Percentiles rank a stretch among this genome's conserved stretches.
Conservation (phyloP, 331 rosid genomes). For the Arachis monticola region DNA sequence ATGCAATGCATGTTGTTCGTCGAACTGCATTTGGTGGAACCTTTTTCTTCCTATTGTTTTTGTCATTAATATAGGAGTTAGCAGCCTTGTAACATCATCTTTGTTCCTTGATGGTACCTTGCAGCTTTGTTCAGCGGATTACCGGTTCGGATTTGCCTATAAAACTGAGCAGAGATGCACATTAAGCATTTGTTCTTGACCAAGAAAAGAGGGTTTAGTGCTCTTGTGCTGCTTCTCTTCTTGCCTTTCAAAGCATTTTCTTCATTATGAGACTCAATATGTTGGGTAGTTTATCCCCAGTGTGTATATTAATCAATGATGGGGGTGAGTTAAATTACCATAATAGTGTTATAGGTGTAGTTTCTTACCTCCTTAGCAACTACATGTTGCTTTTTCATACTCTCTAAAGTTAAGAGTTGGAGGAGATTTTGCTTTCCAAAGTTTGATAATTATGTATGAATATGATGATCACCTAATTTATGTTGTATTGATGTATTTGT, state of each 20-base stretch:
- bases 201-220: slow-evolving; percentile 33
- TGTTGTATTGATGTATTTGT: neutral
- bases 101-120: slow-evolving; percentile 40
- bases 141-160: slow-evolving; percentile 47
- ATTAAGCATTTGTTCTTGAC: slow-evolving; percentile 25
- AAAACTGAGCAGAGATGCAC: slow-evolving; percentile 48
- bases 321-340: slow-evolving; percentile 43
- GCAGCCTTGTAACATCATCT: slow-evolving; percentile 33
- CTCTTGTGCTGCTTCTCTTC: slow-evolving; percentile 40
- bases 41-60: neutral
- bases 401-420: slow-evolving; percentile 34
- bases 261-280: slow-evolving; percentile 30
- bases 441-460: too few species aligned
- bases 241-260: slow-evolving; percentile 38
- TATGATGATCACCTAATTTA: slow-evolving; percentile 10
- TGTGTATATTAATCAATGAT: slow-evolving; percentile 45
- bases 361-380: slow-evolving; percentile 45
- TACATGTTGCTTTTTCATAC: slow-evolving; percentile 34
- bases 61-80: neutral
- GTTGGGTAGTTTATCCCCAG: slow-evolving; percentile 45
- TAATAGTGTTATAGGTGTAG: slow-evolving; percentile 19
- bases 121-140: slow-evolving; percentile 67
- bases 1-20: too few species aligned
- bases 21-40: slow-evolving; percentile 18
- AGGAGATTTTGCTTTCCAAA: slow-evolving; percentile 35